Base-by-base conservation (phyloP, 495 filamentous ascomycete genomes). In the Podospora didyma region DNA sequence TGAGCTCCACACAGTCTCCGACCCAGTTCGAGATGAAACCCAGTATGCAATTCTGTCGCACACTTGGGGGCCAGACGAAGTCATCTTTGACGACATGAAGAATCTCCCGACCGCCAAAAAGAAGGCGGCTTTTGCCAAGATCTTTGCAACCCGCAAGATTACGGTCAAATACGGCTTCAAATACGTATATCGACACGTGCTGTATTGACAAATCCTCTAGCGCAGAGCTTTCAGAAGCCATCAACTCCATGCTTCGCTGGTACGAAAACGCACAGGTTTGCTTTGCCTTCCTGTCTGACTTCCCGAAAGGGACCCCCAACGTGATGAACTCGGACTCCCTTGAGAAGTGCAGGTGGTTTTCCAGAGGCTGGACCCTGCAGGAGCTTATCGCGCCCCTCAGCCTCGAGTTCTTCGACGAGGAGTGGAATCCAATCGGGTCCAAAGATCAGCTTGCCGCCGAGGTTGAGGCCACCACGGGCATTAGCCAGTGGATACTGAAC, bases 41-140 rank as follows among this genome's bases (percentile, higher is more conserved):
- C n/a, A n/a, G n/a, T 74, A 74, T 46, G 71, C 73, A 21, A 68
- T 71, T 21, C 59, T 75, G 24, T 75, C 71, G 21, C 73, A 75
- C 46, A 69, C 67, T 0, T 73, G 71, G 69, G 60, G 47, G 3
- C 53, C 54, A 17, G 63, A 68, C 1, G 69, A 75, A 42, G 61
- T 75, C 4, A 59, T 60, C n/a, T 71, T 69, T n/a, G 58, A 63
- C 16, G 46, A 60, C 1, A 50, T 62, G 12, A 50, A 59, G 16
- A 35, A 10, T 16, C 26, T 0, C 19, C 17, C 21, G n/a, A 7
- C 10, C 28, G 31, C 24, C 24, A 42, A 4, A 1, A 22, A 10
- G 3, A 45, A 41, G 23, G 39, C 37, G 1, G 53, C 46, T 10
- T 59, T 16, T 11, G 23, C 19, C 17, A 56, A 76, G 46, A 71